Percentiles rank a stretch among this genome's conserved stretches.
Evolutionary conservation across 164 flowering plant genomes (phyloP).

Genomic region (Chimonanthus praecox): DNA sequence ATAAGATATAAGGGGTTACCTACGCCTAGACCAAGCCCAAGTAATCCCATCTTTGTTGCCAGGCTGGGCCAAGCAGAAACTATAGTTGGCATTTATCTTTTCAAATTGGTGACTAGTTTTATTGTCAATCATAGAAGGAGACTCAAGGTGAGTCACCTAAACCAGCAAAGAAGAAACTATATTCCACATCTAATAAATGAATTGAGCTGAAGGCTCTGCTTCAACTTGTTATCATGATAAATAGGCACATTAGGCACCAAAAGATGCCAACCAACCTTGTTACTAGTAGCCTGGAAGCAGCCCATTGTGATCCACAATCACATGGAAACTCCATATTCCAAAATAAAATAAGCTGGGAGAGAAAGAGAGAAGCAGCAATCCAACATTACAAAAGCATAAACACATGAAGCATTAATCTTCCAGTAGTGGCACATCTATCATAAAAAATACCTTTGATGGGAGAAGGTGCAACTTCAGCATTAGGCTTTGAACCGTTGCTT

Average conservation of each 20-base stretch:
- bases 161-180: no score
- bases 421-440: not conserved
- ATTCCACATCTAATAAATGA: no score
- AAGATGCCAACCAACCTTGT: not conserved
- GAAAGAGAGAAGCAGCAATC: not conserved
- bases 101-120: no score
- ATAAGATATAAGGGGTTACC: not conserved
- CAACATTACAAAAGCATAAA: not conserved
- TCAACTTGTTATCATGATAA: no score
- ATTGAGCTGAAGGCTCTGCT: not conserved
- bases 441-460: slow-evolving; percentile 30
- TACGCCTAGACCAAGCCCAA: no score
- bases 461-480: slow-evolving; percentile 9
- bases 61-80: no score
- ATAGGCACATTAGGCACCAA: not conserved
- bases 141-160: no score
- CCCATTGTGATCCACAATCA: not conserved
- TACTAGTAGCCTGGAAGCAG: not conserved
- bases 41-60: no score
- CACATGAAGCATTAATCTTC: not conserved
- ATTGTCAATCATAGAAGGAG: no score
- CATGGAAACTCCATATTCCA: not conserved
- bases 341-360: no score
- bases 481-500: slow-evolving; percentile 6
- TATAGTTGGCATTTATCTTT: no score